A percentile compares a stretch with the other conserved stretches of the same genome.
phyloP scores from a whole-genome alignment of 108 stramenopile species.

The Mediolabrus comicus region DNA sequence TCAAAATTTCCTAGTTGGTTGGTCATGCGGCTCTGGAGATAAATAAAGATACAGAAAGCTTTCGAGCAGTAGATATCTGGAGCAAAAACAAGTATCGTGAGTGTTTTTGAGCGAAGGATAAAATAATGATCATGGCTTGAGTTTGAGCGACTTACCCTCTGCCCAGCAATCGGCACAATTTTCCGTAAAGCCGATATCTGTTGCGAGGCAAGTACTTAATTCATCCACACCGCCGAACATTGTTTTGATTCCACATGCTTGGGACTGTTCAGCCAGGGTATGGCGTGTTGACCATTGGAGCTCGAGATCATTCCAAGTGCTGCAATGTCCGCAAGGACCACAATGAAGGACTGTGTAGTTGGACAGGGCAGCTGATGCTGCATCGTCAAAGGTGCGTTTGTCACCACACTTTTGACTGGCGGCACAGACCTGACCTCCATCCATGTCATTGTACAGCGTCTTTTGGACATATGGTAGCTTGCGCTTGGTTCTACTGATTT shows the following conservation, averaged over 20 bases:
- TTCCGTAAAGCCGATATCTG: neutral
- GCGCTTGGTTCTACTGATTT: neutral
- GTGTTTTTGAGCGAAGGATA: too few relatives aligned
- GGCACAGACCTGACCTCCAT: slow-evolving; percentile 7
- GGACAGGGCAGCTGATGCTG: neutral
- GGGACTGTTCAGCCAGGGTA: neutral
- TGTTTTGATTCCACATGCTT: slow-evolving; percentile 8
- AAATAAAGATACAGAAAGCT: slow-evolving; percentile 8
- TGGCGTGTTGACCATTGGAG: slow-evolving; percentile 10
- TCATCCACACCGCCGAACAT: neutral
- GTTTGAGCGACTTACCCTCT: too few relatives aligned
- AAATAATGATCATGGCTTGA: too few relatives aligned
- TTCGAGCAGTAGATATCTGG: slow-evolving; percentile 1
- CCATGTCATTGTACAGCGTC: neutral
- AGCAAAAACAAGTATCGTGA: too few relatives aligned
- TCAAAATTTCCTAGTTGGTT: slow-evolving; percentile 11
- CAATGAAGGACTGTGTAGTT: slow-evolving; percentile 3
- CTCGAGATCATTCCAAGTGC: slow-evolving; percentile 18
- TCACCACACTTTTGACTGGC: slow-evolving; percentile 6
- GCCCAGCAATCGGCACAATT: slow-evolving; percentile 14
- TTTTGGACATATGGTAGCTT: neutral
- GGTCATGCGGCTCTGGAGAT: slow-evolving; percentile 6
- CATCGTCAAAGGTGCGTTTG: neutral
- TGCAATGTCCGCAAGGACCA: slow-evolving; percentile 5
- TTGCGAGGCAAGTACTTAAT: neutral